Evolutionary conservation across 2,329 filamentous ascomycete species (phyloP), one percentile per base, ranked within the genome.

Genomic region (Venturia pyrina): DNA sequence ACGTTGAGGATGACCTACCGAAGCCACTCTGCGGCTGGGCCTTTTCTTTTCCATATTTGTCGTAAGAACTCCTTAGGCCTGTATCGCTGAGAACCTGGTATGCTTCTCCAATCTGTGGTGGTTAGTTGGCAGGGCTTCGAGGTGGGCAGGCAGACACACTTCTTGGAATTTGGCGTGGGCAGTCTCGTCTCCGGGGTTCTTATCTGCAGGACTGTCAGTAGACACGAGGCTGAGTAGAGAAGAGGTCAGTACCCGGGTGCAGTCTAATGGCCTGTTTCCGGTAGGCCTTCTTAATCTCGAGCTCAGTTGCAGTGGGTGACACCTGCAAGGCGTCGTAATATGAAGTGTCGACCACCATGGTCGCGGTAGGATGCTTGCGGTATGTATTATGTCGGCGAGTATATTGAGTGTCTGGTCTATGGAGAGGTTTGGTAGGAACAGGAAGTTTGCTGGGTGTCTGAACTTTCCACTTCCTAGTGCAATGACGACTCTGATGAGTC

Each of bases 231-330:
- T 19, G 64, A 10, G 11, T n/a, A n/a, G 13, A 34, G 4, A 11
- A 40, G 19, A 17, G 5, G 11, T 37, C 57, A 80, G 71, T 80
- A 90, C 89, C 90, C 69, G 91, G 91, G 77, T 97, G 93, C 73
- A 96, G 91, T 71, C 93, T 86, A 77, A 98, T 97, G 71, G 95
- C 95, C 71, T 95, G 85, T 71, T 79, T 97, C 75, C 93, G 87
- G 79, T 97, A 97, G 37, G 93, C 93, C 81, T 96, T 96, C 78
- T 97, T 97, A 79, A 97, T 97, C 76, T 97, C 92, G 63, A 96
- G 85, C 76, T 93, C 90, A 48, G 90, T 89, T 40, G 93, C 93
- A 66, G 89, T 91, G 70, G 91, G 88, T 79, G 88, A 82, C 73
- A 97, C 92, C 74, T 89, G 90, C 48, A 97, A 83, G 71, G 86